Percentiles rank a stretch among this genome's conserved stretches.
phyloP scores from a whole-genome alignment of 2,329 filamentous ascomycete genomes.

The Sordariomycetes sp. region DNA sequence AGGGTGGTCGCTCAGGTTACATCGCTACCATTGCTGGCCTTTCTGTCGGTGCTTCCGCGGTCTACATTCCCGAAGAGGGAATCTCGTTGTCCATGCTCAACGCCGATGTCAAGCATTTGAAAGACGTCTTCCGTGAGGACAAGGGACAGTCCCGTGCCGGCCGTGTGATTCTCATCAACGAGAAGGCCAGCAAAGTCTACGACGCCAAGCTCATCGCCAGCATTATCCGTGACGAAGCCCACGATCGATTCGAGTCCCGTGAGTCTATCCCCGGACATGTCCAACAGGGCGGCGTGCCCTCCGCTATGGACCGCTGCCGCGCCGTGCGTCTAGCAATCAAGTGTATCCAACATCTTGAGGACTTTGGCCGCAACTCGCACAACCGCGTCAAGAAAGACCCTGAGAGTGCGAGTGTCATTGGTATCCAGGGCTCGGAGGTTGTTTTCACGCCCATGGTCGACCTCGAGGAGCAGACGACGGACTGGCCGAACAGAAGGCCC shows the following conservation, averaged over 20 bases:
- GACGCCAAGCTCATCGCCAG: conserved; percentile 87
- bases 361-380: conserved; percentile 56
- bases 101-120: conserved; percentile 80
- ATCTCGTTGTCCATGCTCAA: conserved; percentile 90
- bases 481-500: conserved; percentile 86
- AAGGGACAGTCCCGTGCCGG: conserved; percentile 82
- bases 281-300: conserved; percentile 87
- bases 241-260: conserved; percentile 84
- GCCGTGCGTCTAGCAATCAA: conserved; percentile 89
- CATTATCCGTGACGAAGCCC: conserved; percentile 90
- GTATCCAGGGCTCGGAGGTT: conserved; percentile 82
- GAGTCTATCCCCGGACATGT: conserved; percentile 90
- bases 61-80: conserved; percentile 96
- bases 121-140: conserved; percentile 76
- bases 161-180: conserved; percentile 92
- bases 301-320: conserved; percentile 90
- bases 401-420: conserved; percentile 72
- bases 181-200: conserved; percentile 86
- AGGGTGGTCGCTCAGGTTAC: conserved; percentile 91
- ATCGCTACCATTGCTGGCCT: conserved; percentile 85
- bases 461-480: conserved; percentile 75
- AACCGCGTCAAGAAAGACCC: conserved; percentile 65
- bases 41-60: conserved; percentile 81
- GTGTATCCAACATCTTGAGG: conserved; percentile 85
- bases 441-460: conserved; percentile 76